Conservation (phyloP, 2,329 filamentous ascomycete species). For the Colletotrichum tanaceti region DNA sequence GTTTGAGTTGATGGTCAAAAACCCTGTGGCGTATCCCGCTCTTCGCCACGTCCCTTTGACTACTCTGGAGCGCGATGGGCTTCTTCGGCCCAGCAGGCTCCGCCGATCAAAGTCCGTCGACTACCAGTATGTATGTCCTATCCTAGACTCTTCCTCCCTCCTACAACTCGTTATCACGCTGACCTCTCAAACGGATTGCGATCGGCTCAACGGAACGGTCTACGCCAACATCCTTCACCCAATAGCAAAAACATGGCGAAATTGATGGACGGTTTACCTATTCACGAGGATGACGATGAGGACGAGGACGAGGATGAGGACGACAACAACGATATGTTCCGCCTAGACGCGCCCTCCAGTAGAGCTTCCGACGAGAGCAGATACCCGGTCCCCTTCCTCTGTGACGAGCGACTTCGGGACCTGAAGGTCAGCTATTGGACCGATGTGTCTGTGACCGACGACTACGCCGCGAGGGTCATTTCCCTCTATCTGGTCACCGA, state of each 20-base stretch:
- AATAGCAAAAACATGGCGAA: neutral
- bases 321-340: neutral
- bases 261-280: neutral
- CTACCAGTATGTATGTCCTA: constrained; percentile 30
- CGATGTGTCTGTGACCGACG: constrained; percentile 46
- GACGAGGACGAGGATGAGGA: too few relatives aligned
- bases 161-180: neutral
- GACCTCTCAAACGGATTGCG: neutral
- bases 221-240: neutral
- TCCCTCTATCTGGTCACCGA: constrained; percentile 54
- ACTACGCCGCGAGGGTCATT: constrained; percentile 49
- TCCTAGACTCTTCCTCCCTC: neutral
- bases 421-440: constrained; percentile 52
- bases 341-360: neutral
- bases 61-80: constrained; percentile 10
- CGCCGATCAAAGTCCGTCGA: constrained; percentile 27
- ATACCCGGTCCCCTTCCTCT: constrained; percentile 38
- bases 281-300: too few relatives aligned
- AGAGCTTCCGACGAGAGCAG: neutral
- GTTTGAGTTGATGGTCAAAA: constrained; percentile 45
- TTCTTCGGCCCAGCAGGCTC: neutral
- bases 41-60: constrained; percentile 10
- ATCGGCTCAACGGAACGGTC: neutral
- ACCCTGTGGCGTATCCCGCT: constrained; percentile 43
- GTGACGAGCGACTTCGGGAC: constrained; percentile 46